Conservation (phyloP, 257 asterid genomes). For the Verbena officinalis region DNA sequence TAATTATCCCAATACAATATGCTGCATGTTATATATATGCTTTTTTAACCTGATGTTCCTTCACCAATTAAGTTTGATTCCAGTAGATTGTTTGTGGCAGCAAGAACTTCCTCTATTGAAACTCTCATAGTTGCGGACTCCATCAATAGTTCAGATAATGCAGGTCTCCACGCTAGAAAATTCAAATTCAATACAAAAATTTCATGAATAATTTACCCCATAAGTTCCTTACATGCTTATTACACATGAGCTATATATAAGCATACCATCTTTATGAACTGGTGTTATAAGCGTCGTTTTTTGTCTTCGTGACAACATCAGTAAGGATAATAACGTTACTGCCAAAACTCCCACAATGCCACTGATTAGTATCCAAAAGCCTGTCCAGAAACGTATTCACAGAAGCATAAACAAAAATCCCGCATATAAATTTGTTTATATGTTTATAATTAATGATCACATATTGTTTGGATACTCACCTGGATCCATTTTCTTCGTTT, state of each 20-base stretch:
- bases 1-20: too few species aligned
- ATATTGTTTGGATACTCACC: not conserved
- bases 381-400: not conserved
- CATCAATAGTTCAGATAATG: not conserved
- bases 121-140: not conserved
- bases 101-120: not conserved
- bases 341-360: constrained; percentile 1
- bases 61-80: constrained; percentile 15
- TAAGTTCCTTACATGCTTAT: not conserved
- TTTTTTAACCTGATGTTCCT: constrained; percentile 8
- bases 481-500: not conserved
- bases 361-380: not conserved
- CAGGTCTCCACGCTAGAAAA: constrained; percentile 13
- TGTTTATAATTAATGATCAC: not conserved
- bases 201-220: not conserved
- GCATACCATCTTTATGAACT: constrained; percentile 1
- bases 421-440: not conserved
- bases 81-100: constrained; percentile 17
- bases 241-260: not conserved
- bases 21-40: too few species aligned
- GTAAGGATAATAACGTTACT: not conserved
- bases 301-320: constrained; percentile 2
- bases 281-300: constrained; percentile 4
- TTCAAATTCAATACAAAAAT: not conserved
- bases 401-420: not conserved